These are phyloP conservation scores for Chlorokybus atmophyticus DNA, from an alignment of 139 green algal genomes.

Conservation along the genomic window DNA sequence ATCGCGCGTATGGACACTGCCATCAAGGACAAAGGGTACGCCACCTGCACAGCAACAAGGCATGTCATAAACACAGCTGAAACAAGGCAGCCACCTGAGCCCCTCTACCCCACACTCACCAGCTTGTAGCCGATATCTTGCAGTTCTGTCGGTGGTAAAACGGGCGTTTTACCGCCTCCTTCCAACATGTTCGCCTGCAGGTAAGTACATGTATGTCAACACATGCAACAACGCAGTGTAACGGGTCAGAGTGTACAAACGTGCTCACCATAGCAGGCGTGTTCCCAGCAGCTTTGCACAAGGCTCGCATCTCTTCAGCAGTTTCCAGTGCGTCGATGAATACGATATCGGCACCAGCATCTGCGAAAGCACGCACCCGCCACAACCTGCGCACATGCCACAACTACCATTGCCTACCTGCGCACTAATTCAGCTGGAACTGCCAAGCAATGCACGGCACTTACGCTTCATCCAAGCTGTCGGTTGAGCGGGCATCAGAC, in stretches of 20 bases:
- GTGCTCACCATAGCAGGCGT: slow-evolving; percentile 33
- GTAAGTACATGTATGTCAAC: no score
- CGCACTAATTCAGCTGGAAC: no score
- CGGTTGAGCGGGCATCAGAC: slow-evolving; percentile 11
- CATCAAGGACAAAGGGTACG: slow-evolving; percentile 25
- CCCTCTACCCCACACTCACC: no score
- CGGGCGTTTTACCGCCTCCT: slow-evolving; percentile 77
- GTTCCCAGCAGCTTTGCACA: slow-evolving; percentile 33
- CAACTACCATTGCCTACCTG: no score
- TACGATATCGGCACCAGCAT: slow-evolving; percentile 78
- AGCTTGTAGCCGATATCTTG: slow-evolving; percentile 73
- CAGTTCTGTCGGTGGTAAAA: slow-evolving; percentile 58
- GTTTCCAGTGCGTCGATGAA: slow-evolving; percentile 88
- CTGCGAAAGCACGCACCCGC: slow-evolving; percentile 66
- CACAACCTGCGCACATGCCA: slow-evolving; percentile 39
- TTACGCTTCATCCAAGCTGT: neutral
- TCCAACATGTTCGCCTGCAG: slow-evolving; percentile 81
- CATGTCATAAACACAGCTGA: no score
- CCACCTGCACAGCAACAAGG: neutral
- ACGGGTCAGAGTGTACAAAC: no score
- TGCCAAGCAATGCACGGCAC: no score
- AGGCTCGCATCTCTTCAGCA: slow-evolving; percentile 64
- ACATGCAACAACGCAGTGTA: no score
- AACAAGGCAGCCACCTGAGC: no score
- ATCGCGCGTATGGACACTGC: slow-evolving; percentile 24